A percentile compares a stretch with the other conserved stretches of the same genome.
Evolutionary conservation across 805 yeast species (phyloP).

Genomic region (Ogataea ramenticola): DNA sequence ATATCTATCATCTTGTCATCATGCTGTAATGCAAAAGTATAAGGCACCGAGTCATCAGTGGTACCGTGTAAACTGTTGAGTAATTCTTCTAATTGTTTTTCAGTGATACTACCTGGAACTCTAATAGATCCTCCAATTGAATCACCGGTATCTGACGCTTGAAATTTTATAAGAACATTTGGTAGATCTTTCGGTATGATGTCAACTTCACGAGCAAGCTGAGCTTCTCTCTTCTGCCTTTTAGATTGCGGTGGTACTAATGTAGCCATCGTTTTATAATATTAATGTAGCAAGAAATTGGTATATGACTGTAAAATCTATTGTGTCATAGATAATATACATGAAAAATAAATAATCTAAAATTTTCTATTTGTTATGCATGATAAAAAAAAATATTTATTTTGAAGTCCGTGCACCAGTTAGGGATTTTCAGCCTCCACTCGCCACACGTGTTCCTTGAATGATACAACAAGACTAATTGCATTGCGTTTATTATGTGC

Average conservation of each 20-base stretch:
- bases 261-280: constrained; percentile 63
- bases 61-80: constrained; percentile 71
- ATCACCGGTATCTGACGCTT: constrained; percentile 91
- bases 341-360: neutral
- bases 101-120: constrained; percentile 85
- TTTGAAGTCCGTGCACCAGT: too few species aligned
- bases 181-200: constrained; percentile 75
- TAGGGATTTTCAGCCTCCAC: too few species aligned
- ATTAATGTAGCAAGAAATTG: neutral
- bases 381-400: too few species aligned
- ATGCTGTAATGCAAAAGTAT: constrained; percentile 65
- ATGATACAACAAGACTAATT: too few species aligned
- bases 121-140: constrained; percentile 75
- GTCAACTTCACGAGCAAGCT: constrained; percentile 67
- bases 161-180: constrained; percentile 79
- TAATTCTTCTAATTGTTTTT: constrained; percentile 80
- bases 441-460: too few species aligned
- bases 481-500: too few species aligned
- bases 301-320: too few species aligned
- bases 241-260: constrained; percentile 90
- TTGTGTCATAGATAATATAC: too few species aligned
- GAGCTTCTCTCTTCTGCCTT: constrained; percentile 78
- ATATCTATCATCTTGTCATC: constrained; percentile 60
- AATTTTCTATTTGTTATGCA: neutral
- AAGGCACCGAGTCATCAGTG: constrained; percentile 82